Evolutionary conservation across 208 protist species (phyloP).

Genomic region (Leishmania turanica): DNA sequence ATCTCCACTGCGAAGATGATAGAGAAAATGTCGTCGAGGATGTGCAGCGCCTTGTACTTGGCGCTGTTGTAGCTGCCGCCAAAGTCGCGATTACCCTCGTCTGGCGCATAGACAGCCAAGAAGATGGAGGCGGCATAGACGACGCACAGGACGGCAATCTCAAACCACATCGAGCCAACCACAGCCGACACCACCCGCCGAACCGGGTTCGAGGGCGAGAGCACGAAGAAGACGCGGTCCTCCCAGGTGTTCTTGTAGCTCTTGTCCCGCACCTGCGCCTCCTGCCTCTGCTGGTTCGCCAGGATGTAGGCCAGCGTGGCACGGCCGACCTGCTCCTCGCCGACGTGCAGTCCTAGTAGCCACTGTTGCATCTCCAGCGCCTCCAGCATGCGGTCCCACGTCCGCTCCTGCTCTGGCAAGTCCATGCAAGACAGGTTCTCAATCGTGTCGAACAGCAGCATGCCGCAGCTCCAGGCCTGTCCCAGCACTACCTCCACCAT

Average conservation of each 20-base stretch:
- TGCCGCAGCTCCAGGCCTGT: conserved; percentile 89
- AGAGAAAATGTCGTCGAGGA: conserved; percentile 86
- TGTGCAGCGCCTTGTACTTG: conserved; percentile 80
- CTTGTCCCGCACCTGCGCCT: conserved; percentile 32
- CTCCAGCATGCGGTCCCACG: conserved; percentile 75
- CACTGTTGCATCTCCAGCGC: conserved; percentile 87
- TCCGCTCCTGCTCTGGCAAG: conserved; percentile 59
- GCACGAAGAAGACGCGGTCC: conserved; percentile 68
- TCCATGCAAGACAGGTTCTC: conserved; percentile 82
- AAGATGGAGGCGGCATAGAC: conserved; percentile 80
- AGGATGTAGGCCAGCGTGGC: conserved; percentile 89
- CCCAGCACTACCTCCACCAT: conserved; percentile 86
- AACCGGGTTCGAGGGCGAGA: conserved; percentile 62
- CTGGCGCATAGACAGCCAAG: conserved; percentile 72
- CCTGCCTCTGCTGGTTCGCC: conserved; percentile 74
- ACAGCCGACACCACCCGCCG: conserved; percentile 45
- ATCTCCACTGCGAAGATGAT: conserved; percentile 88
- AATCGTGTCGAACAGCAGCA: conserved; percentile 90
- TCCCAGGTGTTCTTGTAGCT: conserved; percentile 67
- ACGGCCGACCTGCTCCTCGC: conserved; percentile 90
- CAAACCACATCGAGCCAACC: conserved; percentile 69
- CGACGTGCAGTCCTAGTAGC: conserved; percentile 87
- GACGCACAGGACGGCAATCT: conserved; percentile 61
- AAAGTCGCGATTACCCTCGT: conserved; percentile 58
- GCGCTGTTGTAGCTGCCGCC: conserved; percentile 58